Base-by-base conservation (phyloP, 441 rosid genomes). In the Populus hybrid region DNA sequence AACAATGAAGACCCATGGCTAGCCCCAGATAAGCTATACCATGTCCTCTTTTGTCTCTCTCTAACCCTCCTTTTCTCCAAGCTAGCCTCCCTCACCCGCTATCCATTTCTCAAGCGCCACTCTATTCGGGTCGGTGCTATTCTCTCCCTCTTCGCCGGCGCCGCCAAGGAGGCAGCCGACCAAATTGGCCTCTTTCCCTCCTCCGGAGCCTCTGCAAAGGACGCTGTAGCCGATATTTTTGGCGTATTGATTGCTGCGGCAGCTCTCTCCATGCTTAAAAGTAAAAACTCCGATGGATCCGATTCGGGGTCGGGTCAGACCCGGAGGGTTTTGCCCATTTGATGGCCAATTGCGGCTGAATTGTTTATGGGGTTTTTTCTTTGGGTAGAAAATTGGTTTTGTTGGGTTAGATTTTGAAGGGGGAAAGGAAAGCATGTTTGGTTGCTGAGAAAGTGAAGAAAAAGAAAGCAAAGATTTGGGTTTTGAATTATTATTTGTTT, bases 151-250 rank as follows among this genome's bases (percentile, higher is more conserved):
- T 69, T 85, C 61, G 93, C 92, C 76, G 98, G 99, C 68, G 98
- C 94, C 28, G 91, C 94, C 81, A 95, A 95, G 86, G 95, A 95
- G 84, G 90, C 86, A 10, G 97, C 92, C 21, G 95, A 95, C 74
- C 97, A 93, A 7, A 69, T 95, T 67, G 95, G 97, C 1, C 0
- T 90, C 74, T 91, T 95, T 85, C 97, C 91, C 10, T 95, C 99
- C 4, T 86, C 97, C 12, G 97, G 95, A 1, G 98, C 97, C 31
- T 95, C 99, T 2, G 64, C 87, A 33, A 91, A 85, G 82, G 99
- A 95, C 78, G 97, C 88, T 23, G 86, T 84, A 56, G 93, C 94
- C 0, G 98, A 93, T 81, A 64, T 87, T 7, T 1, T 90, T 2
- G 97, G 98, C 20, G 92, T 86, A 23, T 24, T 87, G 69, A 61